A percentile compares a stretch with the other conserved stretches of the same genome.
These are phyloP conservation scores for Phytophthora idaei DNA, from an alignment of 352 stramenopile species.

Conservation along the genomic window DNA sequence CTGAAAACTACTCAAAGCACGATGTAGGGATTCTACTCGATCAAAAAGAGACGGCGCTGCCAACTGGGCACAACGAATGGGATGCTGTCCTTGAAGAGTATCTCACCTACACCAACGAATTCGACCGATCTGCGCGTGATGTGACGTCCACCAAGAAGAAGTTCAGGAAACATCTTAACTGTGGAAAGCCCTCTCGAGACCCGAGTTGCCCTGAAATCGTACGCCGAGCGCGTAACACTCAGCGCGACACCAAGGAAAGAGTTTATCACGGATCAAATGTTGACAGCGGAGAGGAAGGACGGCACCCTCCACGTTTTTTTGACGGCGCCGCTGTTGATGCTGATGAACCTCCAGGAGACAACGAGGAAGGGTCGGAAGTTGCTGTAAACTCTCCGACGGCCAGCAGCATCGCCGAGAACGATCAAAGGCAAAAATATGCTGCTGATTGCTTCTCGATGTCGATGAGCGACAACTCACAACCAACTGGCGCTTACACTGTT, in stretches of 20 bases:
- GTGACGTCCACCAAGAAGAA: neutral
- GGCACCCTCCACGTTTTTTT: too few species aligned
- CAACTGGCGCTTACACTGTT: too few species aligned
- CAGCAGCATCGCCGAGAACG: too few species aligned
- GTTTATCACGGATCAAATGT: neutral
- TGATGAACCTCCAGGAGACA: too few species aligned
- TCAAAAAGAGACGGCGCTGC: neutral
- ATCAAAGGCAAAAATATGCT: too few species aligned
- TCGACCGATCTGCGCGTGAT: neutral
- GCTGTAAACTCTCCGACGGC: too few species aligned
- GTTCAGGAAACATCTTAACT: neutral
- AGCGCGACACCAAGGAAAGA: neutral
- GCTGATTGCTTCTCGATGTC: too few species aligned
- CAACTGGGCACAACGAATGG: neutral
- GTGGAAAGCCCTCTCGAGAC: neutral
- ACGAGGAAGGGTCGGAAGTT: too few species aligned
- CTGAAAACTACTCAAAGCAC: neutral
- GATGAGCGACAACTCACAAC: too few species aligned
- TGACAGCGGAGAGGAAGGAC: neutral
- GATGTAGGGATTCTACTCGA: neutral
- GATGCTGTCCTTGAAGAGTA: neutral
- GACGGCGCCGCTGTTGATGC: too few species aligned
- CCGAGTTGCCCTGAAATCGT: neutral
- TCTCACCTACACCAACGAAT: neutral
- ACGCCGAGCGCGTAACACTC: neutral